These are phyloP conservation scores for Boletus reticulatus DNA, from an alignment of 768 basidiomycete species.

Conservation along the genomic window DNA sequence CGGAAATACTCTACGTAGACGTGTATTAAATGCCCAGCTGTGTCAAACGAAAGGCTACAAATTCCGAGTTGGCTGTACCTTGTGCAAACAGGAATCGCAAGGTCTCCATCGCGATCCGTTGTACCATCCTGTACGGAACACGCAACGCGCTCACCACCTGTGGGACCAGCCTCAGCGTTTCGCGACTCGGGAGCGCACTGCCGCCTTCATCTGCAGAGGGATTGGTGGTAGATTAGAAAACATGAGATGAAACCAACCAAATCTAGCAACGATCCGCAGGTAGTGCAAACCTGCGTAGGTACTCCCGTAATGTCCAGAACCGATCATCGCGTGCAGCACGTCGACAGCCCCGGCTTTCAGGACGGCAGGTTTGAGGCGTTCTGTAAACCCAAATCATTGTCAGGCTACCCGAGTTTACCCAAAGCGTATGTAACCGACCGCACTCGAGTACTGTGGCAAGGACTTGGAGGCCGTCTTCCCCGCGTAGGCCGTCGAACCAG, in stretches of 20 bases:
- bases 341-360: constrained; percentile 13
- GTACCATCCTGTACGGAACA: constrained; percentile 15
- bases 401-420: background rate
- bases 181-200: background rate
- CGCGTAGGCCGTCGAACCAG: constrained; percentile 28
- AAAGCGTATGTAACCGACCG: constrained; percentile 11
- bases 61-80: constrained; percentile 1
- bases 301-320: background rate
- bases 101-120: constrained; percentile 11
- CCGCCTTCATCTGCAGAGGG: constrained; percentile 2
- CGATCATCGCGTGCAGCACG: constrained; percentile 16
- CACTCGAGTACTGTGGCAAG: constrained; percentile 16
- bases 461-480: constrained; percentile 26
- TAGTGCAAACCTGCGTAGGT: constrained; percentile 24
- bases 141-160: constrained; percentile 16
- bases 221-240: background rate
- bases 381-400: constrained; percentile 2
- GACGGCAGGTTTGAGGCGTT: constrained; percentile 12
- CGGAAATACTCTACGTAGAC: constrained; percentile 12
- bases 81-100: constrained; percentile 13
- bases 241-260: constrained; percentile 9
- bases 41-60: background rate
- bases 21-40: too few species aligned
- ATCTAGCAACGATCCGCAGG: constrained; percentile 16
- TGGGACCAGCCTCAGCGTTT: constrained; percentile 5